Percentiles rank a stretch among this genome's conserved stretches.
These are phyloP conservation scores for Plenodomus lindquistii DNA, from an alignment of 2,329 filamentous ascomycete species.

Conservation along the genomic window DNA sequence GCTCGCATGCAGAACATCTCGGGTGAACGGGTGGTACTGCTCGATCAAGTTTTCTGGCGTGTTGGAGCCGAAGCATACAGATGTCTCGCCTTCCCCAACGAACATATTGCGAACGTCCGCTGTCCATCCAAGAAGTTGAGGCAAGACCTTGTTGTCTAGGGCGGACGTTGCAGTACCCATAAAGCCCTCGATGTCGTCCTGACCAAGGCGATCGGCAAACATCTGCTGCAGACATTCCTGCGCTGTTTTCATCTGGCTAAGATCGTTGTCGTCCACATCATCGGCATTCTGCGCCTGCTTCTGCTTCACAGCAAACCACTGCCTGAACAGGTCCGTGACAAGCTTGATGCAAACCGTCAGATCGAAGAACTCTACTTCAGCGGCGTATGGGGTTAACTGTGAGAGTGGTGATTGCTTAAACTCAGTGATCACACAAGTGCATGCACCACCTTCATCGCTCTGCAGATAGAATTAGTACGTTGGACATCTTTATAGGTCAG, in stretches of 20 bases:
- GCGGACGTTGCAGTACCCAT: constrained; percentile 6
- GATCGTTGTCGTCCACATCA: constrained; percentile 6
- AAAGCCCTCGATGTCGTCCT: constrained; percentile 8
- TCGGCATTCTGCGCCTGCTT: constrained; percentile 6
- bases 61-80: constrained; percentile 3
- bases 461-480: neutral
- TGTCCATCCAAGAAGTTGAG: constrained; percentile 15
- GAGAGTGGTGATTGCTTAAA: constrained; percentile 5
- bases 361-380: constrained; percentile 18
- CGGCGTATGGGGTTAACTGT: constrained; percentile 8
- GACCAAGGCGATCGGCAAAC: constrained; percentile 5
- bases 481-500: neutral
- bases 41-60: constrained; percentile 14
- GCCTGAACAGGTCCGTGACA: constrained; percentile 3
- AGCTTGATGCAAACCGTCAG: constrained; percentile 4
- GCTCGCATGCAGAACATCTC: constrained; percentile 4
- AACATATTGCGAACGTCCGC: constrained; percentile 7
- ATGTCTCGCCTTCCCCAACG: constrained; percentile 2
- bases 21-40: constrained; percentile 16
- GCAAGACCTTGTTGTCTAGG: constrained; percentile 1
- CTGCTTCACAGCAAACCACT: constrained; percentile 3
- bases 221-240: constrained; percentile 4
- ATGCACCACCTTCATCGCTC: constrained; percentile 10
- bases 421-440: constrained; percentile 15
- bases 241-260: constrained; percentile 2